A percentile compares a stretch with the other conserved stretches of the same genome.
Conservation (phyloP, 352 stramenopile species). For the Phytophthora tentaculata region DNA sequence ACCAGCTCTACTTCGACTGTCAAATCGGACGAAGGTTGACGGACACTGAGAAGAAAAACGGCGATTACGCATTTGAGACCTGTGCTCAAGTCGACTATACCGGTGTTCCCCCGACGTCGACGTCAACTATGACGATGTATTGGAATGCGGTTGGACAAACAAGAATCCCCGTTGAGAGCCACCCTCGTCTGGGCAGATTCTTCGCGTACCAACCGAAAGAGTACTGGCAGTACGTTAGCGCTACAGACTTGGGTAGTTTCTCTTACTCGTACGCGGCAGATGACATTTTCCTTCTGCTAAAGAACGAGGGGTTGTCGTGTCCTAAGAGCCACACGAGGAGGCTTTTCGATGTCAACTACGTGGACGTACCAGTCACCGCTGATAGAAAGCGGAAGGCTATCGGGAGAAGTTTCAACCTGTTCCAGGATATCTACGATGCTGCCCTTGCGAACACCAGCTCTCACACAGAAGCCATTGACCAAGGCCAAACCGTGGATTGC, state of each 20-base stretch:
- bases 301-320: slow-evolving; percentile 39
- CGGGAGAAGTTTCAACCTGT: slow-evolving; percentile 50
- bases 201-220: slow-evolving; percentile 60
- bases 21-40: slow-evolving; percentile 63
- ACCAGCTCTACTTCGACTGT: slow-evolving; percentile 73
- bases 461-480: slow-evolving; percentile 41
- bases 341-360: slow-evolving; percentile 21
- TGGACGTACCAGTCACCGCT: slow-evolving; percentile 19
- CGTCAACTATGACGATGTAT: slow-evolving; percentile 58
- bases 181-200: slow-evolving; percentile 52
- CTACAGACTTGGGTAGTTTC: slow-evolving; percentile 50
- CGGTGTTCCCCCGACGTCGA: slow-evolving; percentile 29
- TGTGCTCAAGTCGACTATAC: slow-evolving; percentile 39
- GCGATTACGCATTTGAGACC: slow-evolving; percentile 53
- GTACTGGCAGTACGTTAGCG: slow-evolving; percentile 69
- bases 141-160: slow-evolving; percentile 36
- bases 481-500: slow-evolving; percentile 62
- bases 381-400: slow-evolving; percentile 34
- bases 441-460: slow-evolving; percentile 20
- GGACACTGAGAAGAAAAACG: slow-evolving; percentile 58
- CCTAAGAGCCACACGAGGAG: slow-evolving; percentile 49
- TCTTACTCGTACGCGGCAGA: slow-evolving; percentile 76
- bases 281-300: slow-evolving; percentile 46
- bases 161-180: slow-evolving; percentile 44
- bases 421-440: slow-evolving; percentile 35